Evolutionary conservation across 257 asterid species (phyloP).

Genomic region (Gardenia jasminoides): DNA sequence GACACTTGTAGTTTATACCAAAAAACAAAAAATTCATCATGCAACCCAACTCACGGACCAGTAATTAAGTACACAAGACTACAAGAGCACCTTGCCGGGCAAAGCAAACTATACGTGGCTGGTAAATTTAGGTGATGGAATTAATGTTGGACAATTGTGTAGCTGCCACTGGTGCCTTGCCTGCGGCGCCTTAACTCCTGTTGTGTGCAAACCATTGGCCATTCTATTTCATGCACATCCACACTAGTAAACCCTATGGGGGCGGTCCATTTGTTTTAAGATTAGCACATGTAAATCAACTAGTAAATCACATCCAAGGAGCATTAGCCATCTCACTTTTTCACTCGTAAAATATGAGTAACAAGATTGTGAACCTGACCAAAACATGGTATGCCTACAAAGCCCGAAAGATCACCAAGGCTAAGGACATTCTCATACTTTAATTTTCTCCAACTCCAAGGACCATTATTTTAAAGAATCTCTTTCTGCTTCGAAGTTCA

Average conservation of each 20-base stretch:
- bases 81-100: no score
- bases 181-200: conserved; percentile 22
- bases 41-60: conserved; percentile 7
- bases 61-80: neutral
- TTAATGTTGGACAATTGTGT: conserved; percentile 30
- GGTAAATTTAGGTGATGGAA: conserved; percentile 27
- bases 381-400: neutral
- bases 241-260: no score
- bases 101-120: conserved; percentile 5
- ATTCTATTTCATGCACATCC: no score
- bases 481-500: no score
- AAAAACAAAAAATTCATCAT: no score
- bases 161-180: conserved; percentile 12
- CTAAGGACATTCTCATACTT: neutral
- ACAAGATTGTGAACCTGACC: neutral
- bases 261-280: neutral
- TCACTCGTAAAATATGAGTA: neutral
- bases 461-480: neutral
- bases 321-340: neutral
- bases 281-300: neutral
- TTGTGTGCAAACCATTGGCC: no score
- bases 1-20: no score
- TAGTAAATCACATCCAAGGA: neutral
- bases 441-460: neutral
- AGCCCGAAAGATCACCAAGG: neutral